phyloP scores from a whole-genome alignment of 169 alveolate genomes.

The Hammondia hammondi region DNA sequence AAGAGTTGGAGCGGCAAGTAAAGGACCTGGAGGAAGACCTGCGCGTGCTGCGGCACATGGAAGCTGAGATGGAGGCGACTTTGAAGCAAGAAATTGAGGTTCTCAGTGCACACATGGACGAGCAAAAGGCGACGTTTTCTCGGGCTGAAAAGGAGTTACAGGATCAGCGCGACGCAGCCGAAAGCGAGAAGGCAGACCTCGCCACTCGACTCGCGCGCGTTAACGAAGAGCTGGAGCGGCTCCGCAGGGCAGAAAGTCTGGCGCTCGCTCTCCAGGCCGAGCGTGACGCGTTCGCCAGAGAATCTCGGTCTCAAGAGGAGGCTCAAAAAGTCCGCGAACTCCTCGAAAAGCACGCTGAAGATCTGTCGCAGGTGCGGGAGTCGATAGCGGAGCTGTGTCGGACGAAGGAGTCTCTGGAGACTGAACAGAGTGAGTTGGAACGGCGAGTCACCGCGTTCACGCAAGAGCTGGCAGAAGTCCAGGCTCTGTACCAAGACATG shows the following conservation, averaged over 20 bases:
- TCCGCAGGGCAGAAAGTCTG: neutral
- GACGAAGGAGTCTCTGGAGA: neutral
- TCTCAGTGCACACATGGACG: neutral
- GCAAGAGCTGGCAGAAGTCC: neutral
- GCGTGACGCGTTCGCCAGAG: neutral
- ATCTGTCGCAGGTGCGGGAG: neutral
- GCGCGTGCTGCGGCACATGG: neutral
- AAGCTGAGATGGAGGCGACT: neutral
- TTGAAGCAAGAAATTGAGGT: neutral
- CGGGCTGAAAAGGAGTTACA: neutral
- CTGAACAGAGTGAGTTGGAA: neutral
- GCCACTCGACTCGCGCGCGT: neutral
- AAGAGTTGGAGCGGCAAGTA: neutral
- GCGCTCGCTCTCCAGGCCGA: neutral
- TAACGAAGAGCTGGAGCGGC: neutral
- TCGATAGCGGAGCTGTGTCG: neutral
- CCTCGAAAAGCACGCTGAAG: neutral
- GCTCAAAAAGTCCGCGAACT: neutral
- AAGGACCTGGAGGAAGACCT: neutral
- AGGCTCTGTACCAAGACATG: neutral
- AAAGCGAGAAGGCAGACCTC: neutral
- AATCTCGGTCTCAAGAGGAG: neutral
- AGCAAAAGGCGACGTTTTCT: neutral
- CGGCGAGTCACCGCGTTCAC: neutral
- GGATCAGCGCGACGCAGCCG: neutral